A percentile compares a stretch with the other conserved stretches of the same genome.
Evolutionary conservation across 768 basidiomycete species (phyloP).

Genomic region (Multifurca ochricompacta): DNA sequence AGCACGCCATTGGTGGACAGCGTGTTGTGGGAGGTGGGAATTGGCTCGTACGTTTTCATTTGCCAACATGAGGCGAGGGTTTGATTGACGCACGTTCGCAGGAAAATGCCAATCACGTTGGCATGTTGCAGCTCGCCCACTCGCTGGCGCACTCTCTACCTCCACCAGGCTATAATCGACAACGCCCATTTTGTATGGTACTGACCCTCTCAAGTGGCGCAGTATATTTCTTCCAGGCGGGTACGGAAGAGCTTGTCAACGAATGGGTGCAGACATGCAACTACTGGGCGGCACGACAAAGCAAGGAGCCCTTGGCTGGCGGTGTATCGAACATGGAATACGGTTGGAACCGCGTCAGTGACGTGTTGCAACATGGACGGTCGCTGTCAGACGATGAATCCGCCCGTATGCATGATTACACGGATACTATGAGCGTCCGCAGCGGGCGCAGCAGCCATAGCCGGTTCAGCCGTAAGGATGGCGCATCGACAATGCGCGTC

Average conservation of each 20-base stretch:
- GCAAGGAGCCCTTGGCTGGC: constrained; percentile 90
- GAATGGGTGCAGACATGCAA: constrained; percentile 99
- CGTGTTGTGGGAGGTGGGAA: constrained; percentile 90
- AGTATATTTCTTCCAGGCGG: constrained; percentile 97
- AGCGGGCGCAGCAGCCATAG: constrained; percentile 71
- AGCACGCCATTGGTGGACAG: constrained; percentile 49
- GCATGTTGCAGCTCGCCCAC: constrained; percentile 79
- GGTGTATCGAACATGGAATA: constrained; percentile 99
- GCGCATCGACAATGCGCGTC: constrained; percentile 53
- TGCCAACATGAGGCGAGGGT: neutral
- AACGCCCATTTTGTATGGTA: constrained; percentile 93
- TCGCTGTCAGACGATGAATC: constrained; percentile 54
- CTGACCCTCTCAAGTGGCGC: constrained; percentile 81
- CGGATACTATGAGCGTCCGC: constrained; percentile 64
- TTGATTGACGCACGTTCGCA: constrained; percentile 28
- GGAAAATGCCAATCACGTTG: constrained; percentile 83
- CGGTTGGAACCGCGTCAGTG: constrained; percentile 83
- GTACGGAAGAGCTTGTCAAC: constrained; percentile 95
- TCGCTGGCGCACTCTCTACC: constrained; percentile 82
- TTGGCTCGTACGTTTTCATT: constrained; percentile 73
- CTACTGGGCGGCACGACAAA: constrained; percentile 96
- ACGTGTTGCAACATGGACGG: constrained; percentile 41
- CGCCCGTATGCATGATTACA: constrained; percentile 39
- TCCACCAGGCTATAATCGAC: constrained; percentile 83
- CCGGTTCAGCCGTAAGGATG: constrained; percentile 66